Conservation (phyloP, 2,329 filamentous ascomycete genomes). For the Alternaria alternata region DNA sequence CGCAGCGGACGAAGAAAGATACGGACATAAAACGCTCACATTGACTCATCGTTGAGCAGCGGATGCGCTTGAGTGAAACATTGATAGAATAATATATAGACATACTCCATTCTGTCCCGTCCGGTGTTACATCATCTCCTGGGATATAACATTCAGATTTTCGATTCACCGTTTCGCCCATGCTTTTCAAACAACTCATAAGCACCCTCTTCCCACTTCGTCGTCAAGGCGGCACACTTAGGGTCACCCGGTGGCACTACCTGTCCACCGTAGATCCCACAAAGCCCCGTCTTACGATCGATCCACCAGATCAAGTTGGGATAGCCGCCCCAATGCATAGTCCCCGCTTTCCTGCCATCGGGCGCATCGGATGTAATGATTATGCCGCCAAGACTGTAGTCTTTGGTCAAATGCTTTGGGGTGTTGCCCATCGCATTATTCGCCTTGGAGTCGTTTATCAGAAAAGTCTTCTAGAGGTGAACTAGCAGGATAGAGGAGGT, state of each 20-base stretch:
- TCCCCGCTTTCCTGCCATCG: conserved; percentile 35
- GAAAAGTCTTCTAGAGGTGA: no score
- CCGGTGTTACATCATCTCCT: not conserved
- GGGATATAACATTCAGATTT: not conserved
- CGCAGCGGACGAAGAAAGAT: not conserved
- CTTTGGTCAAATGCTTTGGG: conserved; percentile 22
- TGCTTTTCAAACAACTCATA: conserved; percentile 6
- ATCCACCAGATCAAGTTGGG: conserved; percentile 48
- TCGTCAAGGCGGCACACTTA: conserved; percentile 20
- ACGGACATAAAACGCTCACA: not conserved
- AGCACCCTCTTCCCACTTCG: conserved; percentile 29
- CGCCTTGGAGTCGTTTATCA: conserved; percentile 4
- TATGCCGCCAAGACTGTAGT: conserved; percentile 46
- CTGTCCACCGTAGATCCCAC: conserved; percentile 42
- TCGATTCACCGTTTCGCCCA: not conserved
- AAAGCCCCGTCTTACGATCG: conserved; percentile 43
- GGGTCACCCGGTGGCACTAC: conserved; percentile 42
- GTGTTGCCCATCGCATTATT: conserved; percentile 40
- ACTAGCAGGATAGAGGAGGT: not conserved
- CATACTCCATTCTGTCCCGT: not conserved
- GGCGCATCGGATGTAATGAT: conserved; percentile 29
- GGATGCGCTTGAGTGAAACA: not conserved
- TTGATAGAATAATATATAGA: not conserved
- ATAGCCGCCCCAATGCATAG: conserved; percentile 45
- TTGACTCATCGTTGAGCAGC: not conserved